Percentiles rank a stretch among this genome's conserved stretches.
Evolutionary conservation across 192 early-diverging fungal species (phyloP).

Genomic region (Mortierella antarctica): DNA sequence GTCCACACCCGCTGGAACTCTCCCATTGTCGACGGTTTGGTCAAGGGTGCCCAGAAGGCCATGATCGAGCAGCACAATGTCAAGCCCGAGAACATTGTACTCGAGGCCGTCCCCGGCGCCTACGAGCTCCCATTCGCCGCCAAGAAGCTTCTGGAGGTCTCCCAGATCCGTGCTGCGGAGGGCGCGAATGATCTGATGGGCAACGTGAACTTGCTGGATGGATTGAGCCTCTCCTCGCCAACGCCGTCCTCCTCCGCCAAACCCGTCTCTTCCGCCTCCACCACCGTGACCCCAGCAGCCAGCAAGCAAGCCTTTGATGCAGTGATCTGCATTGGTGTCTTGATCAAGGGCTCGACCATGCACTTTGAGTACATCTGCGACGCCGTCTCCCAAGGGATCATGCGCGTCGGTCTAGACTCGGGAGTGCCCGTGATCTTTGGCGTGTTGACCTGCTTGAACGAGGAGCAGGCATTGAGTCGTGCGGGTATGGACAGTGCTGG

Average conservation of each 20-base stretch:
- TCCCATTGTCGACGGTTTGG: slow-evolving; percentile 85
- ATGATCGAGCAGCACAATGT: slow-evolving; percentile 78
- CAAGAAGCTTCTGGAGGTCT: slow-evolving; percentile 76
- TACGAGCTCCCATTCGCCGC: slow-evolving; percentile 96
- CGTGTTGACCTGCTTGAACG: slow-evolving; percentile 93
- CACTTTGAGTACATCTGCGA: slow-evolving; percentile 99
- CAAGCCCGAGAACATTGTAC: slow-evolving; percentile 74
- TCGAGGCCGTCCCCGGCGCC: slow-evolving; percentile 88
- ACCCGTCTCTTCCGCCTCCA: not conserved
- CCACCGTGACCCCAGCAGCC: slow-evolving; percentile 7
- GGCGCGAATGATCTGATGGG: slow-evolving; percentile 67
- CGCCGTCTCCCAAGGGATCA: slow-evolving; percentile 90
- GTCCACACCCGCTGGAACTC: slow-evolving; percentile 97
- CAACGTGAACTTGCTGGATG: slow-evolving; percentile 54
- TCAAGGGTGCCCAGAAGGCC: slow-evolving; percentile 74
- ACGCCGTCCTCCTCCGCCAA: slow-evolving; percentile 19
- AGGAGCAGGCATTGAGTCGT: slow-evolving; percentile 91
- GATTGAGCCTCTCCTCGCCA: slow-evolving; percentile 46
- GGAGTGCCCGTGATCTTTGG: slow-evolving; percentile 94
- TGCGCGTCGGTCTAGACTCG: slow-evolving; percentile 94
- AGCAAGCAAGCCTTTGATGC: slow-evolving; percentile 81
- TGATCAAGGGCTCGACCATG: slow-evolving; percentile 99
- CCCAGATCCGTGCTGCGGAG: slow-evolving; percentile 67
- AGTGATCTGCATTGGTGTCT: slow-evolving; percentile 93
- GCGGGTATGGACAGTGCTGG: slow-evolving; percentile 72